A percentile compares a stretch with the other conserved stretches of the same genome.
These are phyloP conservation scores for Oxytropis ochrocephala DNA, from an alignment of 306 rosid species.

Conservation along the genomic window DNA sequence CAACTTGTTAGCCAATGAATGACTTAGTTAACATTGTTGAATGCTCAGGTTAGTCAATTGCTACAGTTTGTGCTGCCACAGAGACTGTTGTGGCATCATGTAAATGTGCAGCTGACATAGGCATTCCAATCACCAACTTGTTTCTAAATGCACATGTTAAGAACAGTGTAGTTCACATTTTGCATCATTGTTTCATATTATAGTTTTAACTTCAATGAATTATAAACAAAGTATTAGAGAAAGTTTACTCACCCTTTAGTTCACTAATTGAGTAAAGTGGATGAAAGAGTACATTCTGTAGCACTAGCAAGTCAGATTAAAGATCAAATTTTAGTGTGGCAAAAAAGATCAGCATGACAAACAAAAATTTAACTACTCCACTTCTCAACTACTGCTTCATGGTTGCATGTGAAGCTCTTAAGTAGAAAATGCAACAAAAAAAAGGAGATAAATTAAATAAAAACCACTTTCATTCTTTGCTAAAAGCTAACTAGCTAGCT, in stretches of 20 bases:
- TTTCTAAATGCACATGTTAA: no score
- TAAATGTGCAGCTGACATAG: no score
- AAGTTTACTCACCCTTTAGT: conserved; percentile 22
- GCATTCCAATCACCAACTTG: no score
- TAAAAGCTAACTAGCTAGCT: conserved; percentile 16
- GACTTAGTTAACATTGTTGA: no score
- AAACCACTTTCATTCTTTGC: conserved; percentile 15
- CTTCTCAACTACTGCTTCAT: conserved; percentile 30
- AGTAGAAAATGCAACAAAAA: not conserved
- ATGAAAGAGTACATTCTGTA: not conserved
- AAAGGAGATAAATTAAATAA: conserved; percentile 1
- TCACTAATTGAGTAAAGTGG: not conserved
- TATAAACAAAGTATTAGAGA: conserved; percentile 87
- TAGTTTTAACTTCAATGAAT: no score
- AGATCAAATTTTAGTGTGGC: conserved; percentile 26
- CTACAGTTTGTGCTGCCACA: no score
- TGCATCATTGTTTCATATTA: no score
- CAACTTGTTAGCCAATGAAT: no score
- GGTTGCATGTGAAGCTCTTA: conserved; percentile 24
- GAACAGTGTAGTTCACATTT: no score
- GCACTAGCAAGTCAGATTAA: not conserved
- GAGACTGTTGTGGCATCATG: no score
- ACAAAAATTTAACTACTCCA: conserved; percentile 34
- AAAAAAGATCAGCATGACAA: conserved; percentile 18
- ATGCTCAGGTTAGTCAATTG: no score